phyloP scores from a whole-genome alignment of 1,284 basidiomycete species.

The Schizophyllum commune region DNA sequence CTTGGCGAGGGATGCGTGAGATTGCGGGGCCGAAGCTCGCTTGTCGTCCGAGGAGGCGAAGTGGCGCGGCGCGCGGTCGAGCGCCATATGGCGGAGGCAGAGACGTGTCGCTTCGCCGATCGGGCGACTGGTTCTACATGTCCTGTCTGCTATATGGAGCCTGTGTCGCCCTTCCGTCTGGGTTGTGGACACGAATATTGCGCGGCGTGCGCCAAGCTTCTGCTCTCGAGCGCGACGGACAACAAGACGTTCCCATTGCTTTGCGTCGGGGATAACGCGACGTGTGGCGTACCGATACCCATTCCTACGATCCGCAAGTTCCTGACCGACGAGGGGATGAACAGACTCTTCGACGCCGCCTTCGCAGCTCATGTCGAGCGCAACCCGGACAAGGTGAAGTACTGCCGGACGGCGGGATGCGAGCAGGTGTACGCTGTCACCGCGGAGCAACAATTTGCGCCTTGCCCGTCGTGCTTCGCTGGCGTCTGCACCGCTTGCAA shows the following conservation, averaged over 20 bases:
- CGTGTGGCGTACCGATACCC: background rate
- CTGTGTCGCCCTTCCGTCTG: background rate
- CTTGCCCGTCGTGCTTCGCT: constrained; percentile 1
- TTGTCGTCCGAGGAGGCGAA: background rate
- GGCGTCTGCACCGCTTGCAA: constrained; percentile 2
- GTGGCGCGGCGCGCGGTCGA: background rate
- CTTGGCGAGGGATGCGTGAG: background rate
- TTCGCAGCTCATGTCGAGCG: constrained; percentile 1
- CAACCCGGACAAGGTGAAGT: background rate
- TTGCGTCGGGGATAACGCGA: background rate
- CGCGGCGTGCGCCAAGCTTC: constrained; percentile 1
- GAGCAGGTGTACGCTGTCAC: background rate
- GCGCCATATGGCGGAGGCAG: background rate
- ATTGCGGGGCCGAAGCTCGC: background rate
- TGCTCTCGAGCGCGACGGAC: background rate
- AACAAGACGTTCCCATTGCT: constrained; percentile 1
- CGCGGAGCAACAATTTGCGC: background rate
- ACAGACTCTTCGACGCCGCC: constrained; percentile 1
- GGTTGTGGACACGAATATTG: constrained; percentile 2
- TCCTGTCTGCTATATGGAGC: constrained; percentile 1
- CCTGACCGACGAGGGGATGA: background rate
- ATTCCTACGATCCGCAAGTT: constrained; percentile 3
- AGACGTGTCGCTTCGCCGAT: background rate
- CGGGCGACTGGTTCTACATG: background rate
- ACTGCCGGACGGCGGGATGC: constrained; percentile 2